Conservation (phyloP, 2,329 filamentous ascomycete genomes). For the Diaporthe sp. region DNA sequence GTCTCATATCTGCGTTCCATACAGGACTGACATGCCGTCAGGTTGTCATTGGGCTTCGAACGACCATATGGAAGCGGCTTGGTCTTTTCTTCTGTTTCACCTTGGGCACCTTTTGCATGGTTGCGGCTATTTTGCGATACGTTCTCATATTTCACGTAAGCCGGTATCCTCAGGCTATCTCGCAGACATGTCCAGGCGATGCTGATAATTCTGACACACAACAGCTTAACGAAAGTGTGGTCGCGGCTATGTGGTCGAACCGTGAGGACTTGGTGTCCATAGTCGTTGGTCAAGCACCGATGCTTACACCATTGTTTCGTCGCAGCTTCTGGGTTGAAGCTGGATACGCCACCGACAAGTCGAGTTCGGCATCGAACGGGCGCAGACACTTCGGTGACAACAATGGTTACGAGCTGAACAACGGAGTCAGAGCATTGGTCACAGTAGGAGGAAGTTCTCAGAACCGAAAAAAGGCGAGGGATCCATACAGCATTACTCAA, state of each 20-base stretch:
- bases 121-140: neutral
- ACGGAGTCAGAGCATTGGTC: neutral
- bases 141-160: constrained; percentile 5
- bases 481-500: constrained; percentile 5
- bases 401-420: constrained; percentile 1
- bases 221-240: neutral
- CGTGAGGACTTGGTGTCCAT: neutral
- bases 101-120: neutral
- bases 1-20: neutral
- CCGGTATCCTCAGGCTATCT: neutral
- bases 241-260: neutral
- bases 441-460: constrained; percentile 8
- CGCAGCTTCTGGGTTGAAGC: constrained; percentile 15
- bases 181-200: neutral
- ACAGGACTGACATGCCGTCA: neutral
- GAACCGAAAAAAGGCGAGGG: neutral
- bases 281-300: constrained; percentile 13
- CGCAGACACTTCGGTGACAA: neutral
- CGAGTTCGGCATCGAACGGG: neutral
- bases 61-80: neutral
- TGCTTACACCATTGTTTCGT: constrained; percentile 13
- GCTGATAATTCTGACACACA: neutral
- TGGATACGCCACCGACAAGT: constrained; percentile 1
- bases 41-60: constrained; percentile 4
- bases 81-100: constrained; percentile 4